These are phyloP conservation scores for Colletotrichum sp. DNA, from an alignment of 2,329 filamentous ascomycete genomes.

Conservation along the genomic window DNA sequence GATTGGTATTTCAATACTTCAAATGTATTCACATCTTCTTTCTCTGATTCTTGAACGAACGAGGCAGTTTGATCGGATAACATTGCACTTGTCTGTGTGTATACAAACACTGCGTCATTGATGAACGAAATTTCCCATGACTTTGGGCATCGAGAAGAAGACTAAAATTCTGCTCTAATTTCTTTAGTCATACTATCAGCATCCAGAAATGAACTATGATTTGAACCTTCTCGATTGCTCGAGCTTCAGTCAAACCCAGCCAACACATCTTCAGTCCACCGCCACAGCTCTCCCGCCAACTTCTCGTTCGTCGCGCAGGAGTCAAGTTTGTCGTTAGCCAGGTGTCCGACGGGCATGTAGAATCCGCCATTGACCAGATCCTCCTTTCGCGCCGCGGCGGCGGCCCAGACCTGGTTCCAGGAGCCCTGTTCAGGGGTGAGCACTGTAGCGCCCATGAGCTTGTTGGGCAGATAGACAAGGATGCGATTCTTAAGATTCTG, in stretches of 20 bases:
- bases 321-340: constrained; percentile 23
- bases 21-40: neutral
- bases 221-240: neutral
- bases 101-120: neutral
- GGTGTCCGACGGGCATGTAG: constrained; percentile 32
- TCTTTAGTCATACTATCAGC: neutral
- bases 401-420: constrained; percentile 35
- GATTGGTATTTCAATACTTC: fast-evolving
- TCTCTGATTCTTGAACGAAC: neutral
- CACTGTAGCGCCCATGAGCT: constrained; percentile 15
- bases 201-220: neutral
- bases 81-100: neutral
- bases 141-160: neutral
- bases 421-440: constrained; percentile 32
- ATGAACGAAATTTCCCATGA: neutral
- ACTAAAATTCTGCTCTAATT: neutral
- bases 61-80: neutral
- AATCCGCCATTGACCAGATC: constrained; percentile 25
- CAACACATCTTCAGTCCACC: constrained; percentile 37
- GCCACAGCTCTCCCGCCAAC: constrained; percentile 39
- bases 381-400: constrained; percentile 23
- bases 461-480: constrained; percentile 28
- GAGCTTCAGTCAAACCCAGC: neutral
- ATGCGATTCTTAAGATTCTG: constrained; percentile 27
- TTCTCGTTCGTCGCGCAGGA: constrained; percentile 27